phyloP scores from a whole-genome alignment of 2,329 filamentous ascomycete species.

The Cordyceps pruinosa region DNA sequence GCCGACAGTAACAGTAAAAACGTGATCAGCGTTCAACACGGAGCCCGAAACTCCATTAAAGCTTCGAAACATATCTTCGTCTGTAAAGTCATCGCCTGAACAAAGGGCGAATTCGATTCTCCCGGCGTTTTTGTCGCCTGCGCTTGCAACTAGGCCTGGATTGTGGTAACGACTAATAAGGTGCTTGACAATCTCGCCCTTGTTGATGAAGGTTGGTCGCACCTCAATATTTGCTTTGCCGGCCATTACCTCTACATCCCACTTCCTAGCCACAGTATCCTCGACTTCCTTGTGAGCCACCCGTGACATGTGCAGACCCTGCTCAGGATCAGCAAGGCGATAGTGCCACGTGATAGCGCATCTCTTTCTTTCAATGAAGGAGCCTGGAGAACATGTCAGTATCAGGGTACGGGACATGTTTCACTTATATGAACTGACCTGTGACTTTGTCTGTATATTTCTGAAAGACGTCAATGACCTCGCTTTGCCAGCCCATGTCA shows the following conservation, averaged over 20 bases:
- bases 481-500: constrained; percentile 88
- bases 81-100: constrained; percentile 90
- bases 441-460: constrained; percentile 81
- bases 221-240: constrained; percentile 97
- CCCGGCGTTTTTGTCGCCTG: constrained; percentile 35
- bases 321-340: constrained; percentile 80
- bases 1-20: constrained; percentile 89
- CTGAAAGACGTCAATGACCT: constrained; percentile 78
- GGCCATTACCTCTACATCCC: constrained; percentile 92
- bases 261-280: constrained; percentile 65
- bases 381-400: constrained; percentile 44
- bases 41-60: constrained; percentile 53
- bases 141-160: constrained; percentile 37
- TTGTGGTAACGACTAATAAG: constrained; percentile 67
- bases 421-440: constrained; percentile 43
- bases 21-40: constrained; percentile 51
- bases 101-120: constrained; percentile 83
- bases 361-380: constrained; percentile 89
- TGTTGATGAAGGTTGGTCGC: constrained; percentile 95
- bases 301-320: constrained; percentile 69
- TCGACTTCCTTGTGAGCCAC: constrained; percentile 80
- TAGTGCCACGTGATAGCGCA: constrained; percentile 98
- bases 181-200: constrained; percentile 86
- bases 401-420: neutral
- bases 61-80: constrained; percentile 93